Conservation (phyloP, 805 yeast genomes). For the Saccharomyces mikatae region DNA sequence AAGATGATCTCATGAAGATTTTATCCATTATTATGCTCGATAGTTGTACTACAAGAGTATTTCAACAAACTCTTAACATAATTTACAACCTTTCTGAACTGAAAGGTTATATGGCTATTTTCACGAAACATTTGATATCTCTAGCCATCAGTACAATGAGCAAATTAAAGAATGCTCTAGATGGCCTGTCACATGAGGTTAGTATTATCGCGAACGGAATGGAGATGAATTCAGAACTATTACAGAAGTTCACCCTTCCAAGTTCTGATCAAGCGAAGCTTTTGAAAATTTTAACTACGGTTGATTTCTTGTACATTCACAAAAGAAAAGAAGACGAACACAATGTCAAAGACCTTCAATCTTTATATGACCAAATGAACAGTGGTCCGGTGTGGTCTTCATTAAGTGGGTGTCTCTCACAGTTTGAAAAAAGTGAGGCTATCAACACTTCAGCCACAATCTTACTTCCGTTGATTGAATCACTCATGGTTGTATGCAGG, state of each 20-base stretch:
- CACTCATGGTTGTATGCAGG: conserved; percentile 93
- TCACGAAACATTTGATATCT: conserved; percentile 58
- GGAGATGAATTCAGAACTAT: conserved; percentile 45
- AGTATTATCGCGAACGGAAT: conserved; percentile 31
- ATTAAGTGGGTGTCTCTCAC: conserved; percentile 60
- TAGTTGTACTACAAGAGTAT: conserved; percentile 78
- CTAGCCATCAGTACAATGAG: conserved; percentile 56
- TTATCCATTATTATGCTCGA: conserved; percentile 66
- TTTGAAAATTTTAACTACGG: conserved; percentile 76
- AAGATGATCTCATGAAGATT: conserved; percentile 50
- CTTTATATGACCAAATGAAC: conserved; percentile 57
- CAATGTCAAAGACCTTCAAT: conserved; percentile 41
- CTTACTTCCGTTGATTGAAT: conserved; percentile 77
- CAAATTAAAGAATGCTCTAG: conserved; percentile 47
- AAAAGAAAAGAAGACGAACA: conserved; percentile 19
- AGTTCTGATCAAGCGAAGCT: conserved; percentile 84
- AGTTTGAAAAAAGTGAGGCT: conserved; percentile 50
- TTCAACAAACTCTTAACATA: conserved; percentile 72
- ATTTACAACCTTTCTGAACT: conserved; percentile 68
- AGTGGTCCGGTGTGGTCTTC: conserved; percentile 82
- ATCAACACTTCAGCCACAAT: conserved; percentile 67
- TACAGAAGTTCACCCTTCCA: conserved; percentile 65
- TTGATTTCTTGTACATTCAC: conserved; percentile 67
- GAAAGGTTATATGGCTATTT: conserved; percentile 51
- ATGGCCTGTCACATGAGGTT: conserved; percentile 41